These are phyloP conservation scores for Neocatenulostroma microsporum DNA, from an alignment of 2,329 filamentous ascomycete species.

Conservation along the genomic window DNA sequence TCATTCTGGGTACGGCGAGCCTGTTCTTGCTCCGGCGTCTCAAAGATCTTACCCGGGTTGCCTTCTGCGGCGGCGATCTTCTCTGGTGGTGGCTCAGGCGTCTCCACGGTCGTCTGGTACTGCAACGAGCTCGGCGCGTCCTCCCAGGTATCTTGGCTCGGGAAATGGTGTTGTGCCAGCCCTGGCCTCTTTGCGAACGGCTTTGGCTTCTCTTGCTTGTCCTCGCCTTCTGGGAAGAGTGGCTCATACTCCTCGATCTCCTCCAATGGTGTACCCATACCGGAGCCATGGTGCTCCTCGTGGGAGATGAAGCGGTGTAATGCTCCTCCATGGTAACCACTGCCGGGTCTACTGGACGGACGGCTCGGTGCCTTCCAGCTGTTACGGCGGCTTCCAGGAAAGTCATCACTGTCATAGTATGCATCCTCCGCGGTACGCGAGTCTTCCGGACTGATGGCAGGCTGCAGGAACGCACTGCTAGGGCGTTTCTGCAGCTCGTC, in stretches of 20 bases:
- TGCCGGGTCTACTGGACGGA: slow-evolving; percentile 55
- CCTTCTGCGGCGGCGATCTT: slow-evolving; percentile 19
- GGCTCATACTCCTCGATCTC: slow-evolving; percentile 94
- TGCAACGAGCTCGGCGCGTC: slow-evolving; percentile 83
- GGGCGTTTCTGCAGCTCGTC: slow-evolving; percentile 77
- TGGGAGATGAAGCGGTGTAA: slow-evolving; percentile 49
- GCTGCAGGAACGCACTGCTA: slow-evolving; percentile 60
- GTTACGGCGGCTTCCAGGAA: slow-evolving; percentile 39
- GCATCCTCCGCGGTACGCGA: slow-evolving; percentile 50
- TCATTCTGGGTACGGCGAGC: slow-evolving; percentile 29
- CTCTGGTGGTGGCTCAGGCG: slow-evolving; percentile 47
- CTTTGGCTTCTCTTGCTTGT: slow-evolving; percentile 47
- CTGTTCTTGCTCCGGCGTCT: slow-evolving; percentile 45
- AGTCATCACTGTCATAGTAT: slow-evolving; percentile 42
- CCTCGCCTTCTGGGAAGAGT: slow-evolving; percentile 70
- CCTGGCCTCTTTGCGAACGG: slow-evolving; percentile 49
- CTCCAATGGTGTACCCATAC: slow-evolving; percentile 61
- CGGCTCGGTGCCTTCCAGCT: slow-evolving; percentile 53
- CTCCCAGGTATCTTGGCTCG: slow-evolving; percentile 95
- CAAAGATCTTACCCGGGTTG: slow-evolving; percentile 31
- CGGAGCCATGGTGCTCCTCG: slow-evolving; percentile 39
- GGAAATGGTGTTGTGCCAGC: slow-evolving; percentile 59
- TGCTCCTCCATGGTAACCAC: slow-evolving; percentile 45
- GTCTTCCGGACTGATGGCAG: slow-evolving; percentile 64
- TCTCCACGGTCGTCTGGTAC: slow-evolving; percentile 70